Percentiles rank a stretch among this genome's conserved stretches.
These are phyloP conservation scores for Lachancea thermotolerans DNA, from an alignment of 805 yeast genomes.

Conservation along the genomic window DNA sequence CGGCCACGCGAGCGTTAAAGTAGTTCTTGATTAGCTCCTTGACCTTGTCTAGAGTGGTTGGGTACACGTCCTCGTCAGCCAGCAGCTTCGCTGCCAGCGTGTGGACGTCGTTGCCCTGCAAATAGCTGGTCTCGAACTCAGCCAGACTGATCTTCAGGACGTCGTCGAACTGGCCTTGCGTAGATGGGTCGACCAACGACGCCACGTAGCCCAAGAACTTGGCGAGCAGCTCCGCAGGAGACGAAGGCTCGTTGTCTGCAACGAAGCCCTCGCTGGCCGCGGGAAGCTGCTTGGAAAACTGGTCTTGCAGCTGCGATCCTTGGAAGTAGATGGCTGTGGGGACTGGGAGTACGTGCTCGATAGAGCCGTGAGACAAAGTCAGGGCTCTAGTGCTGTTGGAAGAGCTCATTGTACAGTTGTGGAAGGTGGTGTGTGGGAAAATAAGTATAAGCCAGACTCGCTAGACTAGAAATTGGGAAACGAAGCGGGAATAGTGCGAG, in stretches of 20 bases:
- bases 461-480: not conserved
- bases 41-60: slow-evolving; percentile 66
- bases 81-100: slow-evolving; percentile 72
- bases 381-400: slow-evolving; percentile 62
- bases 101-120: slow-evolving; percentile 77
- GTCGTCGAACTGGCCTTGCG: slow-evolving; percentile 50
- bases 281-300: slow-evolving; percentile 71
- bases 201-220: slow-evolving; percentile 74
- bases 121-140: slow-evolving; percentile 80
- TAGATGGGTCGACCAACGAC: slow-evolving; percentile 37
- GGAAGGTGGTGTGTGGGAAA: not conserved
- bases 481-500: not conserved
- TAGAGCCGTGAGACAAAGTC: slow-evolving; percentile 72
- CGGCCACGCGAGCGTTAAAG: slow-evolving; percentile 50
- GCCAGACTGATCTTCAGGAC: slow-evolving; percentile 62
- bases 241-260: slow-evolving; percentile 80
- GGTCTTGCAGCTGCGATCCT: slow-evolving; percentile 83
- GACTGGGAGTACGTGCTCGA: slow-evolving; percentile 82
- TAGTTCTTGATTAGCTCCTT: slow-evolving; percentile 74
- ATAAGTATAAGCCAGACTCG: not conserved
- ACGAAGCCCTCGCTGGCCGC: slow-evolving; percentile 78
- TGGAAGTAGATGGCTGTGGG: slow-evolving; percentile 75
- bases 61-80: slow-evolving; percentile 43
- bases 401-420: slow-evolving; percentile 13
- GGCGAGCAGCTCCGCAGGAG: slow-evolving; percentile 78